phyloP scores from a whole-genome alignment of 2,329 filamentous ascomycete species.

The Penicillium sp. region DNA sequence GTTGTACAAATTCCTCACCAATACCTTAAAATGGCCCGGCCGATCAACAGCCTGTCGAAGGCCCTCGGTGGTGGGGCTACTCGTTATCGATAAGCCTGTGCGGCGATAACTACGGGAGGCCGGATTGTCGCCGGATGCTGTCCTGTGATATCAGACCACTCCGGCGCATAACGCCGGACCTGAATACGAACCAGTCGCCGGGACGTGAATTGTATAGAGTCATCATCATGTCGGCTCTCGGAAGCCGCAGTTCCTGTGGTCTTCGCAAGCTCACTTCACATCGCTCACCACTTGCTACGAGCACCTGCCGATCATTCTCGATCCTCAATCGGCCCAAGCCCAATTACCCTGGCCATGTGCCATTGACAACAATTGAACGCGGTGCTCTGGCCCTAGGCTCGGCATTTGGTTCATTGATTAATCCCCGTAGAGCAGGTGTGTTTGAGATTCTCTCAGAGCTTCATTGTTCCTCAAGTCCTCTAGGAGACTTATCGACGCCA shows the following conservation, averaged over 20 bases:
- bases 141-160: constrained; percentile 17
- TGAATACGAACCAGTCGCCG: neutral
- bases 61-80: constrained; percentile 1
- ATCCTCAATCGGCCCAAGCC: constrained; percentile 76
- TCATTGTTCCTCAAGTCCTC: neutral
- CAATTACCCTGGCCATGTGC: constrained; percentile 89
- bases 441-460: neutral
- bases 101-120: constrained; percentile 8
- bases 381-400: constrained; percentile 61
- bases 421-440: constrained; percentile 73
- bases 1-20: neutral
- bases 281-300: constrained; percentile 4
- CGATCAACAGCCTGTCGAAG: neutral
- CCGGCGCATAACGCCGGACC: neutral
- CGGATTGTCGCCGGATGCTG: constrained; percentile 1
- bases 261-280: constrained; percentile 11
- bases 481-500: neutral
- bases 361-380: constrained; percentile 72
- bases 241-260: constrained; percentile 14
- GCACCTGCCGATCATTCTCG: constrained; percentile 57
- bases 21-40: neutral
- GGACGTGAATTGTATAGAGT: neutral
- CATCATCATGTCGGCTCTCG: constrained; percentile 26
- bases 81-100: constrained; percentile 14
- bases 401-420: constrained; percentile 55